phyloP scores from a whole-genome alignment of 345 rosid species.

The Sisymbrium altissimum region DNA sequence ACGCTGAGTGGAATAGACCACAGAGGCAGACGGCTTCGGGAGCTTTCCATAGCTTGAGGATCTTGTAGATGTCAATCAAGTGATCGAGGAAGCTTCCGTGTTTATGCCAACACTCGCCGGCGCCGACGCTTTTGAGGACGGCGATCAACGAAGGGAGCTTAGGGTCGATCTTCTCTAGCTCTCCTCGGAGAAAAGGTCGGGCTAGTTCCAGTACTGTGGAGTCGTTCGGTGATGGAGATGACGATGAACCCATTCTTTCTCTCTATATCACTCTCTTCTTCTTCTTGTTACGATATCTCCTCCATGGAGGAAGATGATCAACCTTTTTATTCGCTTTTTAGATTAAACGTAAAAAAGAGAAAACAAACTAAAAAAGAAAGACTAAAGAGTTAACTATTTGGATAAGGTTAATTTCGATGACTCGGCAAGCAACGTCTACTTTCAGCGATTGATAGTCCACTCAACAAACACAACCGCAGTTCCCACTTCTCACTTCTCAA shows the following conservation, averaged over 20 bases:
- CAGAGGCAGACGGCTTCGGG: slow-evolving; percentile 82
- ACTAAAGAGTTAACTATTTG: background rate
- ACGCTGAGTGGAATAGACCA: slow-evolving; percentile 94
- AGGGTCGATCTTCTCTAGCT: slow-evolving; percentile 59
- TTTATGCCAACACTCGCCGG: slow-evolving; percentile 99
- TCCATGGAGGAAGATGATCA: background rate
- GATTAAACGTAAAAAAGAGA: background rate
- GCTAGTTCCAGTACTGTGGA: slow-evolving; percentile 44
- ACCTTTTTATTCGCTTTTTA: background rate
- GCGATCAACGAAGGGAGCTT: slow-evolving; percentile 62
- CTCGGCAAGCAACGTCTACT: background rate
- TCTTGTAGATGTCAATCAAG: slow-evolving; percentile 71
- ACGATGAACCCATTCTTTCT: slow-evolving; percentile 25
- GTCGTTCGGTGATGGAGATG: slow-evolving; percentile 8
- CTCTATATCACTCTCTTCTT: background rate
- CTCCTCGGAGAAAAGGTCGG: slow-evolving; percentile 93
- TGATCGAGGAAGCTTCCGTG: slow-evolving; percentile 93
- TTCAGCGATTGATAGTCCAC: too few species aligned
- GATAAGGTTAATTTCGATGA: background rate
- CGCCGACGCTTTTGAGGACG: slow-evolving; percentile 80
- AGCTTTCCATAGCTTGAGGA: slow-evolving; percentile 79
- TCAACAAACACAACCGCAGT: background rate
- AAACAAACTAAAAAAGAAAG: background rate
- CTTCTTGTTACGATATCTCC: background rate
- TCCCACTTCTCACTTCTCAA: too few species aligned